Base-by-base conservation (phyloP, 768 basidiomycete genomes). In the Pleurotus djamor region DNA sequence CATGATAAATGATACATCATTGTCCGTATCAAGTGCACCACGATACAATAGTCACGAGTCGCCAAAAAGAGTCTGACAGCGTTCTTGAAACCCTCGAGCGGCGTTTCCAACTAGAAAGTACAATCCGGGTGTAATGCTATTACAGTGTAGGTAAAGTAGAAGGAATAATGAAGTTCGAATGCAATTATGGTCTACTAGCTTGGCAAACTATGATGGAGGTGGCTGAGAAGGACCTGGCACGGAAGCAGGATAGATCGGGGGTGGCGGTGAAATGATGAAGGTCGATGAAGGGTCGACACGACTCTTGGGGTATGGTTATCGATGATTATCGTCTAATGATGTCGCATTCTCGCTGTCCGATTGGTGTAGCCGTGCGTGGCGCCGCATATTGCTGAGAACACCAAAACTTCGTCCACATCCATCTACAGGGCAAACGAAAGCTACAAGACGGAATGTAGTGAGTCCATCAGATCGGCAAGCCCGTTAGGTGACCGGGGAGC, bases 331-430 rank as follows among this genome's bases (percentile, higher is more conserved):
- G 41, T 56, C 41, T 56, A 56, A 32, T 17, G 54, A 41, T 56
- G 54, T 41, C 54, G 54, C 54, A 56, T 56, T 56, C 33, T 56
- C 54, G 54, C 54, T 56, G 54, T 56, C 54, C 28, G 54, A 41
- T 44, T 56, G 54, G 54, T 56, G 54, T 44, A 56, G 54, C 17
- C 86, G 83, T 57, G 84, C 79, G 65, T 88, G 86, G 57, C 86
- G 77, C 63, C 85, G 85, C 84, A 88, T 84, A 74, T 88, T 88
- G 68, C 84, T 86, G 68, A 85, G 79, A 59, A 88, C 86, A 63
- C 83, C 85, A 67, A 88, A 88, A 64, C 79, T 79, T 59, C 86
- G 85, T 43, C 82, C 84, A 70, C 86, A 88, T 60, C 85, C 83
- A 61, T 83, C 80, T 62, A 79, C 81, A 34, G 86, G 83, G 66